These are phyloP conservation scores for Clohesyomyces aquaticus DNA, from an alignment of 495 filamentous ascomycete species.

Conservation along the genomic window DNA sequence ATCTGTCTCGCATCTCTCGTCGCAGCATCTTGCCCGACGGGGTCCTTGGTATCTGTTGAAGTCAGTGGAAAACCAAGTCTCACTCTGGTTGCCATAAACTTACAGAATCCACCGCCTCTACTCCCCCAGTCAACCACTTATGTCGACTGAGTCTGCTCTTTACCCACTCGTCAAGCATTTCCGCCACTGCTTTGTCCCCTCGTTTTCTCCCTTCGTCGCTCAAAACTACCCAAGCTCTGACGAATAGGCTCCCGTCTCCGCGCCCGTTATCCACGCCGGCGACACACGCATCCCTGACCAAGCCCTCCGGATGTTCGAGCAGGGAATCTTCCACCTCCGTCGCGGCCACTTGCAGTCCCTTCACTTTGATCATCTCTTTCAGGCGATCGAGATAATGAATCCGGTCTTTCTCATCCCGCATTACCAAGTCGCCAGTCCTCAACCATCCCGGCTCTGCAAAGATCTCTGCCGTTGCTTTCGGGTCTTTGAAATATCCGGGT, in stretches of 20 bases:
- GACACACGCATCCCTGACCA: slow-evolving; percentile 27
- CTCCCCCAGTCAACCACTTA: slow-evolving; percentile 31
- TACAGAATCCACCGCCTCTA: slow-evolving; percentile 26
- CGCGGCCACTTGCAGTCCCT: slow-evolving; percentile 32
- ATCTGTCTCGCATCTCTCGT: slow-evolving; percentile 30
- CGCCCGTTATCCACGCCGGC: slow-evolving; percentile 27
- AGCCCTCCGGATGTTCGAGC: slow-evolving; percentile 24
- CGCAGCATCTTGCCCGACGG: slow-evolving; percentile 36
- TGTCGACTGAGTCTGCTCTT: slow-evolving; percentile 20
- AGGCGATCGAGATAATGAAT: slow-evolving; percentile 32
- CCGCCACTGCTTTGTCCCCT: slow-evolving; percentile 14
- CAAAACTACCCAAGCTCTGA: slow-evolving; percentile 32
- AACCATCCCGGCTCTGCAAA: slow-evolving; percentile 27
- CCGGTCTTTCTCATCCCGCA: slow-evolving; percentile 26
- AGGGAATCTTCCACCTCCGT: slow-evolving; percentile 30
- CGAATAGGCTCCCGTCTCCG: slow-evolving; percentile 31
- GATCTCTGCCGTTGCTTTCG: slow-evolving; percentile 27
- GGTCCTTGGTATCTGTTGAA: slow-evolving; percentile 28
- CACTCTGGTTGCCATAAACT: not conserved
- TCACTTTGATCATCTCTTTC: slow-evolving; percentile 38
- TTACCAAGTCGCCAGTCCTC: slow-evolving; percentile 30
- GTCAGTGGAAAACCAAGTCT: slow-evolving; percentile 8
- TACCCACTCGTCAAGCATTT: slow-evolving; percentile 30
- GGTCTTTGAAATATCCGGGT: slow-evolving; percentile 28
- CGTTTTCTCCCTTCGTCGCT: slow-evolving; percentile 15